Evolutionary conservation across 2,329 filamentous ascomycete species (phyloP).

Genomic region (Colletotrichum magnum): DNA sequence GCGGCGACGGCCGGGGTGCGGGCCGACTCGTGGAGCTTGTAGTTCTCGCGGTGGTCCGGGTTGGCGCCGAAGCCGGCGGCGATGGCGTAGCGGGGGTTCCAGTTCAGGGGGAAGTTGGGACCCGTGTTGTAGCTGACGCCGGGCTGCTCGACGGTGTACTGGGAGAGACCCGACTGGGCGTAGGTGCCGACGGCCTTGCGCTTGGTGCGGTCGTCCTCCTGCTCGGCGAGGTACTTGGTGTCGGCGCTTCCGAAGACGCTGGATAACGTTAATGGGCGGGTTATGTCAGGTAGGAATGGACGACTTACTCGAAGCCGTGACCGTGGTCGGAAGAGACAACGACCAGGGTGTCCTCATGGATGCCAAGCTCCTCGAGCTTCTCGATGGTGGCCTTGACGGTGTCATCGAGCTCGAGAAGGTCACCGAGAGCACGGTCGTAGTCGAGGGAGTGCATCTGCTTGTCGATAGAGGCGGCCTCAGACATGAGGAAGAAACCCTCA

Average conservation of each 20-base stretch:
- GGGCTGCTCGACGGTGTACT: slow-evolving; percentile 75
- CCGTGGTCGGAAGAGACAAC: slow-evolving; percentile 90
- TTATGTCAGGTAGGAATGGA: not conserved
- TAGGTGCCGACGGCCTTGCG: slow-evolving; percentile 83
- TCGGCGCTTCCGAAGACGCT: slow-evolving; percentile 84
- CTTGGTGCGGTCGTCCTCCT: slow-evolving; percentile 78
- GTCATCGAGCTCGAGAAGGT: slow-evolving; percentile 88
- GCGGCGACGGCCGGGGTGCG: slow-evolving; percentile 68
- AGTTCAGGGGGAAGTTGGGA: slow-evolving; percentile 84
- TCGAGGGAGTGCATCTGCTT: slow-evolving; percentile 92
- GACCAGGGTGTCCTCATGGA: slow-evolving; percentile 82
- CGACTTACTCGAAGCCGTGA: slow-evolving; percentile 80
- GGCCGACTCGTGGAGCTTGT: slow-evolving; percentile 76
- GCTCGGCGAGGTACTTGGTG: slow-evolving; percentile 79
- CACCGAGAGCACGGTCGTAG: slow-evolving; percentile 87
- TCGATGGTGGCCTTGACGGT: slow-evolving; percentile 82
- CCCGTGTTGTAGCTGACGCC: slow-evolving; percentile 80
- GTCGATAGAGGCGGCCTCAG: slow-evolving; percentile 87
- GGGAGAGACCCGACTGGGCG: slow-evolving; percentile 78
- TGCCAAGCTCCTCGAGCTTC: slow-evolving; percentile 75
- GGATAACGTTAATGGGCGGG: not conserved
- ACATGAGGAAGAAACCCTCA: slow-evolving; percentile 90
- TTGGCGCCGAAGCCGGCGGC: slow-evolving; percentile 79
- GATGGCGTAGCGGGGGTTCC: slow-evolving; percentile 87
- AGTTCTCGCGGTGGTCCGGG: slow-evolving; percentile 85